phyloP scores from a whole-genome alignment of 768 basidiomycete species.

The Lanmaoa pseudosensibilis region DNA sequence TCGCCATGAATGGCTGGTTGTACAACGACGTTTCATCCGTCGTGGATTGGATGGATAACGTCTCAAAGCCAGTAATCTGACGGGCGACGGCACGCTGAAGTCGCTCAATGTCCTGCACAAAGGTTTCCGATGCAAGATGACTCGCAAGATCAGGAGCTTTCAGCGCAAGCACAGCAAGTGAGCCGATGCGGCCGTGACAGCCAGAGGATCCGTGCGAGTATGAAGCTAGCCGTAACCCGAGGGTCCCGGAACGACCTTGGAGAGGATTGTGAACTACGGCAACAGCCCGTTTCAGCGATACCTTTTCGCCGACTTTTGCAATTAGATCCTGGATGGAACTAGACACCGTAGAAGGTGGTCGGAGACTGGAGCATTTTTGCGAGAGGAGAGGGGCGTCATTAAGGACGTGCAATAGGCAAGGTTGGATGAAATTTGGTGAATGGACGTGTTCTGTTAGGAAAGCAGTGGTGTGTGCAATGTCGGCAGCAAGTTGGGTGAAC shows the following conservation, averaged over 20 bases:
- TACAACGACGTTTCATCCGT: slow-evolving; percentile 59
- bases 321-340: slow-evolving; percentile 68
- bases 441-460: slow-evolving; percentile 53
- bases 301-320: slow-evolving; percentile 78
- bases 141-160: slow-evolving; percentile 47
- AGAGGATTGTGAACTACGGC: slow-evolving; percentile 40
- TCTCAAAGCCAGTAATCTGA: slow-evolving; percentile 84
- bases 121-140: slow-evolving; percentile 46
- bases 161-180: slow-evolving; percentile 56
- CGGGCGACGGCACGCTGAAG: slow-evolving; percentile 78
- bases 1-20: slow-evolving; percentile 72
- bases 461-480: slow-evolving; percentile 83
- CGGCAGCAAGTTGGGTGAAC: slow-evolving; percentile 72
- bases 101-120: slow-evolving; percentile 54
- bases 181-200: slow-evolving; percentile 59
- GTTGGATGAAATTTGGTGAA: slow-evolving; percentile 41
- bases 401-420: slow-evolving; percentile 52
- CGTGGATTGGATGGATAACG: slow-evolving; percentile 44
- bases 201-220: slow-evolving; percentile 61
- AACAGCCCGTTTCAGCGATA: slow-evolving; percentile 63
- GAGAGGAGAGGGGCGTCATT: slow-evolving; percentile 70
- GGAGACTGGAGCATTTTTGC: slow-evolving; percentile 27
- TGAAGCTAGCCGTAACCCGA: slow-evolving; percentile 48
- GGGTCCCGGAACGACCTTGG: slow-evolving; percentile 31
- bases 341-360: slow-evolving; percentile 50